phyloP scores from a whole-genome alignment of 2,329 filamentous ascomycete species.

The Talaromyces verruculosus region DNA sequence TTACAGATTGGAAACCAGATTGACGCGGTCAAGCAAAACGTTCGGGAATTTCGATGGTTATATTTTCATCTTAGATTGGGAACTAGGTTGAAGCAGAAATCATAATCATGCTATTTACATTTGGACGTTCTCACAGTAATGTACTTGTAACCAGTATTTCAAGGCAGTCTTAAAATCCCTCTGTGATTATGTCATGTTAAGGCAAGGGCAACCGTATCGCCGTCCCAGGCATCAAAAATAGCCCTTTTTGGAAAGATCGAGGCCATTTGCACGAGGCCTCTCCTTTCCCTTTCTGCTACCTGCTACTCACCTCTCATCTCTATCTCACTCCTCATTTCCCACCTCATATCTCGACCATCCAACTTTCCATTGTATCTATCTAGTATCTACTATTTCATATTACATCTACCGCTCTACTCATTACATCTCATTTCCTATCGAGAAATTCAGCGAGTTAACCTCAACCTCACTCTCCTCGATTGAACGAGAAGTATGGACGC shows the following conservation, averaged over 20 bases:
- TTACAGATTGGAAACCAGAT: background rate
- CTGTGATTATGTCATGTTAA: background rate
- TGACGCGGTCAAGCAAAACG: background rate
- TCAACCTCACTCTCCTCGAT: background rate
- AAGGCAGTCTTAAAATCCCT: background rate
- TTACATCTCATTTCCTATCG: background rate
- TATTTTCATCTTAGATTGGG: background rate
- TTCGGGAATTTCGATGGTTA: background rate
- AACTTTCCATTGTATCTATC: background rate
- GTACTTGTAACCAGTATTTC: background rate
- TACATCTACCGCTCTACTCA: background rate
- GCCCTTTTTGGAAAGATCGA: background rate
- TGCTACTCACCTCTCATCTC: background rate
- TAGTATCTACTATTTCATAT: too few species aligned
- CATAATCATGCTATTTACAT: background rate
- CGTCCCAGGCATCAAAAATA: background rate
- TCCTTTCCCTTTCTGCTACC: too few species aligned
- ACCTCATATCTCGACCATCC: background rate
- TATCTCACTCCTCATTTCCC: background rate
- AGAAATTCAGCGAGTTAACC: background rate
- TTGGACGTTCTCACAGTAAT: background rate
- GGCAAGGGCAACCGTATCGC: background rate
- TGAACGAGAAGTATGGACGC: background rate
- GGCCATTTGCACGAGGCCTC: background rate
- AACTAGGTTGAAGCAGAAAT: background rate